phyloP scores from a whole-genome alignment of 495 filamentous ascomycete species.

The Acidiella bohemica region DNA sequence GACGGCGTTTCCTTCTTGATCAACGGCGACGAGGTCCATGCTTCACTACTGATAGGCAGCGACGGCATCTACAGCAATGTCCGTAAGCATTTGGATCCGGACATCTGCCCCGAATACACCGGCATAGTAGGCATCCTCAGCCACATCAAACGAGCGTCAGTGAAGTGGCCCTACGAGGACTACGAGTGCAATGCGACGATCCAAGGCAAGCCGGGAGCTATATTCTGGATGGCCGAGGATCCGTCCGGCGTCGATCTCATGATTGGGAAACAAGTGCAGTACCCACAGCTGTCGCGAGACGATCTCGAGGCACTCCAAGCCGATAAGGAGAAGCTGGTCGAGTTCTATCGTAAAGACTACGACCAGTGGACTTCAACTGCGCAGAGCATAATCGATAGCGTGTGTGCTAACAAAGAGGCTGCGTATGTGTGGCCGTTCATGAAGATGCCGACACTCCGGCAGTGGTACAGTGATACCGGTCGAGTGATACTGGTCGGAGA shows the following conservation, averaged over 20 bases:
- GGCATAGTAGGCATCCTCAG: slow-evolving; percentile 1
- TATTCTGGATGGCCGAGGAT: slow-evolving; percentile 3
- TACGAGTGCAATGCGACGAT: slow-evolving; percentile 5
- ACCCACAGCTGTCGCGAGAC: slow-evolving; percentile 1
- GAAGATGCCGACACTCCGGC: slow-evolving; percentile 1
- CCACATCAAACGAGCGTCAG: slow-evolving; percentile 3
- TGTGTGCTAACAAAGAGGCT: background rate
- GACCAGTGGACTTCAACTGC: background rate
- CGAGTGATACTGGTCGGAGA: slow-evolving; percentile 3
- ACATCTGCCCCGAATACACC: slow-evolving; percentile 1
- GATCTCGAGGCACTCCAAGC: slow-evolving; percentile 1
- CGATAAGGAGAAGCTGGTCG: slow-evolving; percentile 1
- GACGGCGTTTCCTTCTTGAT: slow-evolving; percentile 1
- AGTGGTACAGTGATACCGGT: slow-evolving; percentile 3
- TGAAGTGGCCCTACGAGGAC: slow-evolving; percentile 6
- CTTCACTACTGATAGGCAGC: slow-evolving; percentile 2
- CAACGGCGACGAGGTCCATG: background rate
- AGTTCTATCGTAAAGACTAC: slow-evolving; percentile 2
- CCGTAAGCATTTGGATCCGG: slow-evolving; percentile 1
- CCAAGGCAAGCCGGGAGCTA: slow-evolving; percentile 6
- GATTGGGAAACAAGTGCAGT: slow-evolving; percentile 4
- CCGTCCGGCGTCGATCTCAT: slow-evolving; percentile 2
- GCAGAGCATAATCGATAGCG: slow-evolving; percentile 1
- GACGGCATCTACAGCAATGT: slow-evolving; percentile 8
- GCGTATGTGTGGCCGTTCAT: slow-evolving; percentile 4